phyloP scores from a whole-genome alignment of 208 protist species.

The Leishmania turanica region DNA sequence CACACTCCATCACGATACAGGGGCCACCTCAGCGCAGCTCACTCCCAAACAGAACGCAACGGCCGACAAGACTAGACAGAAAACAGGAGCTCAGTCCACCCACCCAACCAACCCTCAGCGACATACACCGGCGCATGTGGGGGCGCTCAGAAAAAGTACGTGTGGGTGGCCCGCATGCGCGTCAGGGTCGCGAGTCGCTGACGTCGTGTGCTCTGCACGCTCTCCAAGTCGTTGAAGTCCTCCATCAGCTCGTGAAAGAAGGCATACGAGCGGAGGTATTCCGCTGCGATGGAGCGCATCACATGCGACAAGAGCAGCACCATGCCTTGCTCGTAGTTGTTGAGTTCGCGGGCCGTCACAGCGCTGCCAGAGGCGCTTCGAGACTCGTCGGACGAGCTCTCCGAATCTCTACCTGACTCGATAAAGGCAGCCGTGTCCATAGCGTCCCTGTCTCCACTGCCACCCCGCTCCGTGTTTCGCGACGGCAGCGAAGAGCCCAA shows the following conservation, averaged over 20 bases:
- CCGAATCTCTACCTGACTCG: conserved; percentile 10
- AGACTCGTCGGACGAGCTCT: conserved; percentile 7
- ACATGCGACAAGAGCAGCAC: conserved; percentile 72
- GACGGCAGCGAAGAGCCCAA: background rate
- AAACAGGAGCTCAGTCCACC: background rate
- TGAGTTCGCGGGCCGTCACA: conserved; percentile 29
- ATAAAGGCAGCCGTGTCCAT: conserved; percentile 6
- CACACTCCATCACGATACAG: background rate
- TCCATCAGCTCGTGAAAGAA: conserved; percentile 64
- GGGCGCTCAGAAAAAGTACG: conserved; percentile 39
- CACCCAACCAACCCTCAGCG: background rate
- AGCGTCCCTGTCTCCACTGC: background rate
- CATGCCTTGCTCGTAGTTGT: conserved; percentile 78
- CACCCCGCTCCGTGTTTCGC: background rate
- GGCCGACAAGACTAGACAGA: background rate
- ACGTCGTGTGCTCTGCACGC: conserved; percentile 43
- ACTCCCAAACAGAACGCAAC: background rate
- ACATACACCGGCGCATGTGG: background rate
- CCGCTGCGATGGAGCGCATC: conserved; percentile 55
- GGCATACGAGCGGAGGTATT: conserved; percentile 52
- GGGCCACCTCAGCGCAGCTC: background rate
- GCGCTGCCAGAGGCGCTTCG: conserved; percentile 8
- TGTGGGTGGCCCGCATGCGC: conserved; percentile 66
- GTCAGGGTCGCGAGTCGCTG: conserved; percentile 60
- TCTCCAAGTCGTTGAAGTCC: conserved; percentile 76